Base-by-base conservation (phyloP, 306 rosid genomes). In the Pachyrhizus erosus region DNA sequence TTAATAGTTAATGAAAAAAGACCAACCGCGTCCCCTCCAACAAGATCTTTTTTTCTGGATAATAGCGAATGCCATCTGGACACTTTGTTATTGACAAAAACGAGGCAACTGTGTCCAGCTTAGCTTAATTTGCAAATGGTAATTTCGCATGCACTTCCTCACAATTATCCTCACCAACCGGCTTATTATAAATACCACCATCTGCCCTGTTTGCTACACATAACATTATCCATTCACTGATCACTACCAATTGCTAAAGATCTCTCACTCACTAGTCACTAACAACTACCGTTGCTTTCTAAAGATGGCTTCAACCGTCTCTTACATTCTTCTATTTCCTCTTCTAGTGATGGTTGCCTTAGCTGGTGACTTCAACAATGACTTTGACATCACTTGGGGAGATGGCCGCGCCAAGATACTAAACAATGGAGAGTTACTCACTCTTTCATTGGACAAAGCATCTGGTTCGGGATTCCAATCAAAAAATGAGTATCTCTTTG, bases 391-490 rank as follows among this genome's bases (percentile, higher is more conserved):
- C 37, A 87, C 89, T 0, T 93, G 97, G 94, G 92, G 96, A 14
- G 90, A 86, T 84, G 96, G 90, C 2, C 88, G 92, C 0, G 96
- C 87, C 40, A 93, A 90, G 80, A 88, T 93, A 33, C 46, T 87
- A 37, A 80, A 89, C 91, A 83, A 91, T 61, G 91, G 89, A 4
- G 74, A 90, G 9, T 88, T 90, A 6, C 91, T 91, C 37, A 84
- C 92, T 14, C 83, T 93, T 9, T 86, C 91, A 1, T 89, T 89
- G 0, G 91, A 93, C 82, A 81, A 68, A 76, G 80, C 87, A 1
- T 93, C 96, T 0, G 97, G 97, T 12, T 93, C 97, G 0, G 96
- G 97, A 0, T 93, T 93, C 54, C 91, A 90, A 33, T 91, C 97
- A 8, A 88, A 80, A 52, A 81, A 87, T 70, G 89, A 88, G 61